phyloP scores from a whole-genome alignment of 2,329 filamentous ascomycete species.

The Phialemoniopsis sp. region DNA sequence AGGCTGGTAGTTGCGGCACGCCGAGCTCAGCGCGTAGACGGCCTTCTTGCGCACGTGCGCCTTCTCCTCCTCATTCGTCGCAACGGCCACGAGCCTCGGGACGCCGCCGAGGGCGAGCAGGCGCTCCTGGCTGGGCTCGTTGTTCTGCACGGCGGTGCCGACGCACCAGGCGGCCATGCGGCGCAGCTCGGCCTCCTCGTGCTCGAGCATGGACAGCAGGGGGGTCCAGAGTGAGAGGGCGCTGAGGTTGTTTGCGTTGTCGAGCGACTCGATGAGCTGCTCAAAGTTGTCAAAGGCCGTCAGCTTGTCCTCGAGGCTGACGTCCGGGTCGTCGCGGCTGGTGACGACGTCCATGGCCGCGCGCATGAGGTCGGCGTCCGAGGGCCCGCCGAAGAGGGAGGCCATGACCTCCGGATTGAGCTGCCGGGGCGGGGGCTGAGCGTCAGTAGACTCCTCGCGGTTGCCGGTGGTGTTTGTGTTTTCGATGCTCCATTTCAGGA shows the following conservation, averaged over 20 bases:
- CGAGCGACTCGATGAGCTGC: conserved; percentile 84
- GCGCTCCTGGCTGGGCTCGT: conserved; percentile 77
- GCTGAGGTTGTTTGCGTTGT: conserved; percentile 95
- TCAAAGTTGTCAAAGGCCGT: conserved; percentile 93
- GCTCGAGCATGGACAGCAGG: conserved; percentile 65
- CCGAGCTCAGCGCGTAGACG: conserved; percentile 81
- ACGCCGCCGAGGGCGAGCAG: conserved; percentile 62
- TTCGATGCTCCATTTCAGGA: conserved; percentile 32
- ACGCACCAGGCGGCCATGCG: conserved; percentile 92
- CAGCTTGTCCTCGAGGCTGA: conserved; percentile 71
- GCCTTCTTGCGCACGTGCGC: conserved; percentile 74
- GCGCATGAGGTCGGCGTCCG: conserved; percentile 89
- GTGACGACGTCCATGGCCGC: conserved; percentile 75
- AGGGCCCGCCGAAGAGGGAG: conserved; percentile 76
- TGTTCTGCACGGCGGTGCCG: conserved; percentile 95
- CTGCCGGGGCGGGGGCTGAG: conserved; percentile 21
- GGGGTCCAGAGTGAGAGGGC: conserved; percentile 77
- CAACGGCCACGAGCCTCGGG: conserved; percentile 63
- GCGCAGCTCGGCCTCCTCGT: conserved; percentile 68
- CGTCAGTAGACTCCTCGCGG: too few relatives aligned
- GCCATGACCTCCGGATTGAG: conserved; percentile 69
- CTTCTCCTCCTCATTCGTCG: conserved; percentile 54
- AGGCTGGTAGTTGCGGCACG: conserved; percentile 84
- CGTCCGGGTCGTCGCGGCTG: conserved; percentile 48
- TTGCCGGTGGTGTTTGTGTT: conserved; percentile 9